Evolutionary conservation across 805 yeast species (phyloP), one percentile per base, ranked within the genome.

Genomic region (Suhomyces canberraensis): DNA sequence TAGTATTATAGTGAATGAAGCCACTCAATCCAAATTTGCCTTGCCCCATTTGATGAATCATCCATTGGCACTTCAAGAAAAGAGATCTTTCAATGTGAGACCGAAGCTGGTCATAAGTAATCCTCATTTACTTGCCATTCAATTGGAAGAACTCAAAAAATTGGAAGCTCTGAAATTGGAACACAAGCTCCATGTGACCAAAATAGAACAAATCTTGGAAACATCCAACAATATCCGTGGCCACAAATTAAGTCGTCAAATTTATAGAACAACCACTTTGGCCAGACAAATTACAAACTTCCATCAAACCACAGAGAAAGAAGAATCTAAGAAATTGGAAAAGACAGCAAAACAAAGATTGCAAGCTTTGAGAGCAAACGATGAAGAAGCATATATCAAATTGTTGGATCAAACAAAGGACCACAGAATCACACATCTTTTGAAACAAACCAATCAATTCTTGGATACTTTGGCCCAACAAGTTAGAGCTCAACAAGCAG

Each of bases 311-410:
- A 71, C 79, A 17, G 93, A 84, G 56, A 80, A 76, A 55, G 95
- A 85, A 39, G 93, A 84, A 59, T 76, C 79, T 43, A 83, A 76
- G 64, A 75, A 81, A 58, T 61, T 82, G 43, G 93, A 85, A 59
- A 79, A 77, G 56, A 84, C 81, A 19, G 95, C 95, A n/a, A 84
- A 81, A 54, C 90, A 84, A 56, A 83, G 95, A 76, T 75, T 85
- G 61, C 89, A 82, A 52, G 93, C 93, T 19, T 76, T 85, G 69
- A 84, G 82, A 59, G 85, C 90, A 13, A 84, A 85, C 57, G 95
- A 85, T 66, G 95, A 85, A 60, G 95, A 85, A 55, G 93, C 93
- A 2, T 85, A 85, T 65, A 75, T 85, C 57, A 84, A 84, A 54
- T 74, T 85, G 52, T 72, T 85, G 58, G 93, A 85, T 57, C 89